Conservation (phyloP, 805 yeast species). For the Suhomyces canberraensis region DNA sequence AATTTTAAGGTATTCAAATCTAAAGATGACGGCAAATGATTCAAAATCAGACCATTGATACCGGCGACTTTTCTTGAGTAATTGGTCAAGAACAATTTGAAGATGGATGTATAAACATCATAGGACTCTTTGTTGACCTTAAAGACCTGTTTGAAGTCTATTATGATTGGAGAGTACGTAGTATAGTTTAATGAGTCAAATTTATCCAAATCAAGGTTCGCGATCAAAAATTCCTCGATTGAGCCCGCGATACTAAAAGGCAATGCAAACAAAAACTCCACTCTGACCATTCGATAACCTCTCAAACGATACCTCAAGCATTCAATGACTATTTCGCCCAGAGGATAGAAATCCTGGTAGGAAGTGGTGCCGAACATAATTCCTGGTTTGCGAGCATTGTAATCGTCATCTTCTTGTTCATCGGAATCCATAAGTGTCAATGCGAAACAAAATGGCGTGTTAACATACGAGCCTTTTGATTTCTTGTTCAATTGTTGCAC, state of each 20-base stretch:
- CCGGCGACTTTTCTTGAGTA: background rate
- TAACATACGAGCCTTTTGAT: slow-evolving; percentile 4
- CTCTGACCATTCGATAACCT: slow-evolving; percentile 3
- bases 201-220: slow-evolving; percentile 2
- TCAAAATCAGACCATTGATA: background rate
- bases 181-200: slow-evolving; percentile 4
- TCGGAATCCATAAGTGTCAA: slow-evolving; percentile 3
- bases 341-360: slow-evolving; percentile 9
- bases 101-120: background rate
- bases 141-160: slow-evolving; percentile 5
- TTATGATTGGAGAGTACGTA: background rate
- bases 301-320: slow-evolving; percentile 6
- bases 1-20: background rate
- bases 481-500: slow-evolving; percentile 6
- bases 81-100: background rate
- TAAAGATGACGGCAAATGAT: background rate
- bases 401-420: background rate
- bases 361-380: slow-evolving; percentile 7
- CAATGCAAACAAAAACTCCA: slow-evolving; percentile 7
- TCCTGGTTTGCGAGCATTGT: slow-evolving; percentile 4
- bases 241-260: slow-evolving; percentile 4
- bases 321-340: slow-evolving; percentile 9
- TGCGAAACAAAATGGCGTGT: slow-evolving; percentile 6
- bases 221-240: slow-evolving; percentile 5
- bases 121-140: background rate